Base-by-base conservation (phyloP, 1,139 yeast genomes). In the Diutina sp. region DNA sequence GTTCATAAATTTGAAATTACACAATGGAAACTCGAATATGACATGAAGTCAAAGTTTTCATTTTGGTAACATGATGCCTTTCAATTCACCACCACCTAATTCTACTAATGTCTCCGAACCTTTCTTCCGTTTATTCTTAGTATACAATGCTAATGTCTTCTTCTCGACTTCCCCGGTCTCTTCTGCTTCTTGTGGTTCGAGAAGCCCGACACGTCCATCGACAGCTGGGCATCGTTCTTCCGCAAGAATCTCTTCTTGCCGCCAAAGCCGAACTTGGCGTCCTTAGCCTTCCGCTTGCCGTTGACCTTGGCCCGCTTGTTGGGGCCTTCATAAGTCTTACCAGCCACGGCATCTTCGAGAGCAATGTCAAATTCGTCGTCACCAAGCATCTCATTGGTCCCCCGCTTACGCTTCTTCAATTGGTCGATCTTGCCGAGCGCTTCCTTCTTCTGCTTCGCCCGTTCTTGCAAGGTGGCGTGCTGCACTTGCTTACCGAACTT, bases 401-500 rank as follows among this genome's bases (percentile, higher is more conserved):
- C 84, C 73, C 96, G 84, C 82, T 89, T 90, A 4, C 53, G 53
- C 69, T 87, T 85, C 79, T 89, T 90, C 67, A 93, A 80, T 35
- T 88, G 80, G 72, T 90, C 90, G 70, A 93, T 90, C 76, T 87
- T 88, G 41, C 91, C 97, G 64, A 93, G 75, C 25, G 97, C 85
- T 54, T 90, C 97, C 67, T 83, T 84, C 86, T 91, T 93, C 66
- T 90, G 95, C 77, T 89, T 87, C 68, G 91, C 96, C 73, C 98
- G 87, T 65, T 89, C 90, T 73, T 90, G 97, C 66, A 91, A 79
- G 56, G 96, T 90, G 63, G 90, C 96, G 65, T 88, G 82, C 76
- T 91, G 98, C 50, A 91, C 98, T 76, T 91, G 96, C 75, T 93
- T 93, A 72, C 99, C 99, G 64, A 90, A 91, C 77, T 93, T 93